Evolutionary conservation across 2,329 filamentous ascomycete genomes (phyloP).

Genomic region (Pseudogymnoascus sp.): DNA sequence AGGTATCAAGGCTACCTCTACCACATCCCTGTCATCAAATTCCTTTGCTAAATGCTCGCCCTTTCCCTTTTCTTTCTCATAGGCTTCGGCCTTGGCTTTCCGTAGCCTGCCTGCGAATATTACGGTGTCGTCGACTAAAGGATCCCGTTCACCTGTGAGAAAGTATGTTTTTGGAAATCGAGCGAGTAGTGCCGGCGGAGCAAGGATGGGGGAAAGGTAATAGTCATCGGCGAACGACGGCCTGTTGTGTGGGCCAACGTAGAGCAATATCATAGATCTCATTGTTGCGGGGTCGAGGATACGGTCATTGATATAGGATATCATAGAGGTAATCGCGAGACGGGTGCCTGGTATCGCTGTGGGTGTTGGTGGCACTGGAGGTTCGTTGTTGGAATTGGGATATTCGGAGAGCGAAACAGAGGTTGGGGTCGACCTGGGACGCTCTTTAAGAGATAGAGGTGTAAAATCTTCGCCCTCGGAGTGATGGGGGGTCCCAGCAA

Average conservation of each 20-base stretch:
- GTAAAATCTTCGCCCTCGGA: constrained; percentile 59
- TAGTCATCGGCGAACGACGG: constrained; percentile 91
- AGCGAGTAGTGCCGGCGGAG: constrained; percentile 73
- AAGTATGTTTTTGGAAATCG: constrained; percentile 94
- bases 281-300: constrained; percentile 97
- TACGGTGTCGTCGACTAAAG: constrained; percentile 91
- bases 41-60: constrained; percentile 39
- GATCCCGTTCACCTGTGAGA: constrained; percentile 88
- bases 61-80: constrained; percentile 42
- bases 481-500: constrained; percentile 74
- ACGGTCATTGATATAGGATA: constrained; percentile 95
- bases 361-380: not conserved
- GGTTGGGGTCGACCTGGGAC: not conserved
- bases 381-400: not conserved
- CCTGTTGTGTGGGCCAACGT: constrained; percentile 86
- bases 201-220: constrained; percentile 79
- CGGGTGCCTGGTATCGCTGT: constrained; percentile 44
- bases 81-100: constrained; percentile 58
- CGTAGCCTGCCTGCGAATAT: constrained; percentile 88
- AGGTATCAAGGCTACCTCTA: constrained; percentile 77
- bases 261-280: constrained; percentile 97
- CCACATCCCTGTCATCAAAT: constrained; percentile 66
- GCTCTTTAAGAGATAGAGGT: not conserved
- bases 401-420: not conserved
- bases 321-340: constrained; percentile 93